Evolutionary conservation across 345 rosid species (phyloP).

Genomic region (Gossypium mustelinum): DNA sequence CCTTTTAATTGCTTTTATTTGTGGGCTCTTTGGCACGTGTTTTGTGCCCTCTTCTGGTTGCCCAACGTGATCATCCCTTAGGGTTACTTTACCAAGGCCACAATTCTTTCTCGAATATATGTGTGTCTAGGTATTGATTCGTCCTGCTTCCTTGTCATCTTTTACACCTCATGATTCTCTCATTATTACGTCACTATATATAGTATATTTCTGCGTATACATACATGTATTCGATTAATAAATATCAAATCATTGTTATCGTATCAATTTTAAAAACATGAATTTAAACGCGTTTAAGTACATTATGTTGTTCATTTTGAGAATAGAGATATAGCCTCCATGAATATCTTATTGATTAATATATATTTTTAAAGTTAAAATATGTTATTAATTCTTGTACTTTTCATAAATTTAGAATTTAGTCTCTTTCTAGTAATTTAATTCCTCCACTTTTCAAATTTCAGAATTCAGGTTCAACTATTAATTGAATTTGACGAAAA

Average conservation of each 20-base stretch:
- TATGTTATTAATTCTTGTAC: too few relatives aligned
- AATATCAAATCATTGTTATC: background rate
- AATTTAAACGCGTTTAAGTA: too few relatives aligned
- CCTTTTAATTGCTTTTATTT: background rate
- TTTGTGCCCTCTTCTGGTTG: background rate
- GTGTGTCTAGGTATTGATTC: too few relatives aligned
- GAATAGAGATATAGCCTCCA: too few relatives aligned
- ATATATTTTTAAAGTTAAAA: too few relatives aligned
- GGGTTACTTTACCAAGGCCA: background rate
- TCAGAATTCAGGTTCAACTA: too few relatives aligned
- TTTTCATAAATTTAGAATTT: too few relatives aligned
- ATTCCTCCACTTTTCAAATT: too few relatives aligned
- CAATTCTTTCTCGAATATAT: background rate
- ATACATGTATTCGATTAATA: background rate
- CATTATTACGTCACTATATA: background rate
- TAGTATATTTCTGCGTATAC: background rate
- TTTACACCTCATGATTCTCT: constrained; percentile 9
- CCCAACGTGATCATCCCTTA: background rate
- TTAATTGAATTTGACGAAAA: too few relatives aligned
- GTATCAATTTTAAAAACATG: background rate
- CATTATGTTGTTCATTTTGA: too few relatives aligned
- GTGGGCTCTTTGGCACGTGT: constrained; percentile 6
- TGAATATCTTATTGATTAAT: too few relatives aligned
- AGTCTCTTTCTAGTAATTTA: too few relatives aligned
- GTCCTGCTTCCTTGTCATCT: background rate